These are phyloP conservation scores for Penicillium sp. DNA, from an alignment of 2,329 filamentous ascomycete genomes.

Conservation along the genomic window DNA sequence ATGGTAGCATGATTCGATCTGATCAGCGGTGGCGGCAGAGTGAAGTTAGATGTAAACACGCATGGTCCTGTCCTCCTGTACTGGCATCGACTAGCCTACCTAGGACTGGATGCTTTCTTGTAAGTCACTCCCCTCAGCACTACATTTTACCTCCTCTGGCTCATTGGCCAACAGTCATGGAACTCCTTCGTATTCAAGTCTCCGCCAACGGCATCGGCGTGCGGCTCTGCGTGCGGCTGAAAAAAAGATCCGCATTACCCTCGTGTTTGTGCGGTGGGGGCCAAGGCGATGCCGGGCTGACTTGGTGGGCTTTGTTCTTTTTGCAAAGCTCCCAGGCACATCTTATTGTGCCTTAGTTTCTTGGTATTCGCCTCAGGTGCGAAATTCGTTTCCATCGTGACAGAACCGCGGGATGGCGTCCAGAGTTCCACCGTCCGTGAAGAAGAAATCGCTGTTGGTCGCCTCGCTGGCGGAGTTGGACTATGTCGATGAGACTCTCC, in stretches of 20 bases:
- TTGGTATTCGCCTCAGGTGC: background rate
- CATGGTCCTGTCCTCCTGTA: background rate
- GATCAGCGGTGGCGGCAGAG: background rate
- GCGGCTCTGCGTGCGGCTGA: constrained; percentile 4
- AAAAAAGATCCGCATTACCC: background rate
- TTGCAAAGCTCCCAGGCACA: background rate
- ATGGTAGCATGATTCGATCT: background rate
- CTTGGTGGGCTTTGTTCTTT: background rate
- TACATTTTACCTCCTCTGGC: background rate
- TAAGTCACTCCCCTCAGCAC: background rate
- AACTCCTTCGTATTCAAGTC: background rate
- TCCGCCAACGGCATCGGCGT: background rate
- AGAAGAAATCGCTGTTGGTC: background rate
- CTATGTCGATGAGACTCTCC: background rate
- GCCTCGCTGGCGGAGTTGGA: background rate
- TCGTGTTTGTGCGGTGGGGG: background rate
- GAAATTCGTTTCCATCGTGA: background rate
- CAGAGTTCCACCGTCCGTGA: background rate
- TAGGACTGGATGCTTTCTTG: background rate
- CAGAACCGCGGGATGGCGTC: background rate
- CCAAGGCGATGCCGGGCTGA: background rate
- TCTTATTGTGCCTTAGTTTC: background rate
- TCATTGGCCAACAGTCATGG: background rate
- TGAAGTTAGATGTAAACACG: background rate
- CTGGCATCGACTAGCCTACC: background rate